Percentiles rank a stretch among this genome's conserved stretches.
Conservation (phyloP, 2,329 filamentous ascomycete genomes). For the Nectriaceae sp. region DNA sequence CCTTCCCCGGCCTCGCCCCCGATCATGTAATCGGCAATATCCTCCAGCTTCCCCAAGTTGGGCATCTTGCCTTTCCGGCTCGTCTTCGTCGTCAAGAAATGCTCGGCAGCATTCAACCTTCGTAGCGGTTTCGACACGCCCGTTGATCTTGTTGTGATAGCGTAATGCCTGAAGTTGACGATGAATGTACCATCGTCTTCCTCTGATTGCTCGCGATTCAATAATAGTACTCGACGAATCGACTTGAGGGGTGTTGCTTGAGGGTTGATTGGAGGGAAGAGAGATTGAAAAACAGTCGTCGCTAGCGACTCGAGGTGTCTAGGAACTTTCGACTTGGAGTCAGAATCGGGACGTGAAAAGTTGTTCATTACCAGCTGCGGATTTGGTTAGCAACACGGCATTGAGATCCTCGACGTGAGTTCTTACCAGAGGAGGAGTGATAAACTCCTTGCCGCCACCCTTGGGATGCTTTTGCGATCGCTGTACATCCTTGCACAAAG, state of each 20-base stretch:
- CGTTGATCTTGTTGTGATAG: conserved; percentile 86
- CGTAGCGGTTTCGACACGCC: conserved; percentile 83
- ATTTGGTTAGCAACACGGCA: conserved; percentile 26
- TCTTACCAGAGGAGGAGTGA: conserved; percentile 75
- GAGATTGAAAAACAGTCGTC: conserved; percentile 91
- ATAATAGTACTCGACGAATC: conserved; percentile 86
- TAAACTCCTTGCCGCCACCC: conserved; percentile 81
- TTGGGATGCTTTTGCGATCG: conserved; percentile 81
- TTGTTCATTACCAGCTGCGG: conserved; percentile 96
- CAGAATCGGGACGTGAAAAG: conserved; percentile 68
- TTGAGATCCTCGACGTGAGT: neutral
- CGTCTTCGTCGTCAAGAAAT: conserved; percentile 63
- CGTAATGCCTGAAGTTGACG: conserved; percentile 88
- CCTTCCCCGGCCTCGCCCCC: conserved; percentile 74
- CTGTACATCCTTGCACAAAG: conserved; percentile 86
- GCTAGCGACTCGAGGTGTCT: conserved; percentile 92
- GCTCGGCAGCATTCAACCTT: conserved; percentile 82
- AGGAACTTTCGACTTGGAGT: conserved; percentile 71
- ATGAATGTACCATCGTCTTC: conserved; percentile 72
- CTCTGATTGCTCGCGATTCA: conserved; percentile 74
- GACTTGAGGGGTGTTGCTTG: conserved; percentile 85
- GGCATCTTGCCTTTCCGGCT: conserved; percentile 72
- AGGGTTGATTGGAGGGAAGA: conserved; percentile 95
- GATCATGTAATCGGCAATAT: conserved; percentile 93
- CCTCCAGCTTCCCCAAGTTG: conserved; percentile 86